Evolutionary conservation across 2,329 filamentous ascomycete genomes (phyloP), one percentile per base, ranked within the genome.

Genomic region (Paracamarosporium sp.): DNA sequence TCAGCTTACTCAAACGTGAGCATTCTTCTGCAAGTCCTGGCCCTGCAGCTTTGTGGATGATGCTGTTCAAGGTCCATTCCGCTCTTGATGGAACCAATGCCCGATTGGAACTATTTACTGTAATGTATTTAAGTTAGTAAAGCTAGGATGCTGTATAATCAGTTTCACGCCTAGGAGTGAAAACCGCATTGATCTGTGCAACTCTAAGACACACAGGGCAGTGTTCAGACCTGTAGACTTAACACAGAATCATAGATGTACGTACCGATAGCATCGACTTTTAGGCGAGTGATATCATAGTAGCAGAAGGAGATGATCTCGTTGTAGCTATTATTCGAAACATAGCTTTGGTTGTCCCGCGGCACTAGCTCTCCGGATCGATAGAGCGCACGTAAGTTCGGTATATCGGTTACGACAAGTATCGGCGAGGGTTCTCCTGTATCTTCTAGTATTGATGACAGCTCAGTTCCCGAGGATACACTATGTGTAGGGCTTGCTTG

Each of bases 241-340:
- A 17, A 17, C 15, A n/a, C 33, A n/a, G 15, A 20, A 25, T 8
- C 13, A 25, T 20, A 35, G 15, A 27, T 46, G 1, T 15, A 50
- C 46, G 12, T 50, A 50, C 46, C 46, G 20, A 77, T 75, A 11
- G 72, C 72, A 40, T 75, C 74, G 0, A 75, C 72, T 24, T 67
- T 63, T 3, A 77, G 30, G n/a, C 61, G 64, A 0, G 72, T 75
- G 6, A 77, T 50, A 28, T 76, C 70, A 45, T 72, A 61, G 40
- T 62, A 63, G 35, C 67, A 67, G 35, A 75, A 68, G 1, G 69
- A 72, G 15, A 76, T 63, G 5, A 69, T 59, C 17, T 60, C 60
- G 11, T 76, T 76, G 59, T 74, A 70, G 1, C 54, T 24, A 55
- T 71, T 68, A 22, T 71, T 74, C 3, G 71, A 67, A 9, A 61